These are phyloP conservation scores for Carallia pectinifolia DNA, from an alignment of 345 rosid genomes.

Conservation along the genomic window DNA sequence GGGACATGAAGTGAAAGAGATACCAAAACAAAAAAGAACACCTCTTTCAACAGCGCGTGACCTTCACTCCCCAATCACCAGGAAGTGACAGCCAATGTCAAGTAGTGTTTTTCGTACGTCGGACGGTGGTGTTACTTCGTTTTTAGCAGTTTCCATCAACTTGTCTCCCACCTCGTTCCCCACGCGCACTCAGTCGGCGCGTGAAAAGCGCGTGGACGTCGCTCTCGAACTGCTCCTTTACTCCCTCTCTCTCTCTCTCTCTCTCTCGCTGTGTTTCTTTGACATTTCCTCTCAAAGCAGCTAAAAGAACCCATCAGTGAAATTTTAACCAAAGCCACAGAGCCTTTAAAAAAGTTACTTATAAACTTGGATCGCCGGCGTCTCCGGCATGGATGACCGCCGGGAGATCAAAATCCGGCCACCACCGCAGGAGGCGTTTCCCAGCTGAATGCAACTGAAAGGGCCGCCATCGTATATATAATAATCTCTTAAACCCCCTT, in stretches of 20 bases:
- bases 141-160: slow-evolving; percentile 46
- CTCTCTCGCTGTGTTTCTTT: slow-evolving; percentile 5
- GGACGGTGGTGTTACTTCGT: slow-evolving; percentile 51
- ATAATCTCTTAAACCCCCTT: slow-evolving; percentile 10
- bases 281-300: slow-evolving; percentile 24
- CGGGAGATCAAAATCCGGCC: slow-evolving; percentile 51
- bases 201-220: slow-evolving; percentile 15
- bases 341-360: slow-evolving; percentile 1
- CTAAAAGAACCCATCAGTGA: slow-evolving; percentile 25
- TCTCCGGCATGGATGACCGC: slow-evolving; percentile 37
- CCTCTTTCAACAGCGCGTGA: slow-evolving; percentile 40
- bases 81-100: slow-evolving; percentile 47
- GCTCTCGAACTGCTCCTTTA: neutral
- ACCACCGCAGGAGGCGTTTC: slow-evolving; percentile 38
- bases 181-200: slow-evolving; percentile 33
- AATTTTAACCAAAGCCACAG: slow-evolving; percentile 10
- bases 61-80: slow-evolving; percentile 41
- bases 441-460: slow-evolving; percentile 31
- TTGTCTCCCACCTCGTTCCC: slow-evolving; percentile 29
- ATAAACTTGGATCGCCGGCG: slow-evolving; percentile 15
- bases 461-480: neutral
- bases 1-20: slow-evolving; percentile 38
- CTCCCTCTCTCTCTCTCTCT: neutral
- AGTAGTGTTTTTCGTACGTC: slow-evolving; percentile 64
- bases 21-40: slow-evolving; percentile 35